Base-by-base conservation (phyloP, 495 filamentous ascomycete genomes). In the Daldinia bambusicola region DNA sequence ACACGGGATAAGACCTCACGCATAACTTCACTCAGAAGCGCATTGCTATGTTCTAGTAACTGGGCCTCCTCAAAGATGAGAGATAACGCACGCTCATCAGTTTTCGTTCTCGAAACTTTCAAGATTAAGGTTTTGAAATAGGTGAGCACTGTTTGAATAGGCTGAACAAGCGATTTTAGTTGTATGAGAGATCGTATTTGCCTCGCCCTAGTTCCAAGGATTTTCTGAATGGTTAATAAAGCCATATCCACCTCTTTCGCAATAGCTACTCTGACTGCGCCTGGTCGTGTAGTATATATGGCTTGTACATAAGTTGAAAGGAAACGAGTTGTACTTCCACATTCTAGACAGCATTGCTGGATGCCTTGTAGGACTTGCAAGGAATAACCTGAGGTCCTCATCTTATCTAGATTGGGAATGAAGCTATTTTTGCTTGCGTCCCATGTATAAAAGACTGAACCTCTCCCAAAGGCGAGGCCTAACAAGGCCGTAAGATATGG, bases 381-480 rank as follows among this genome's bases (percentile, higher is more conserved):
- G 48, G 91, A 94, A 58, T 89, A 83, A 2, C 95, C 94, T 0
- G 92, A 91, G 9, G 92, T 85, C 32, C 89, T 86, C 20, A 90
- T 77, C 53, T 86, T 76, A 3, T 84, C 72, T 7, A 88, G 70
- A 7, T 81, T 80, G 37, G 85, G 88, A 38, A 79, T 78, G 71
- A 97, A 97, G 7, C 78, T 77, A 57, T 78, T 78, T 34, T 83
- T 86, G 26, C 81, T 75, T 32, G 83, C 74, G 61, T 93, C 83
- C 82, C 89, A 97, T 1, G 76, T 76, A 77, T 96, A 98, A 53
- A 97, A 86, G 9, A 91, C 78, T 0, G 95, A 97, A 55, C 88
- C 90, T 79, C 93, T 87, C 5, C 95, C 95, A 2, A 98, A 83
- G 0, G 90, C 92, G 9, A 97, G 84, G 55, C 88, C 86, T 38